Evolutionary conservation across 495 filamentous ascomycete species (phyloP).

Genomic region (Penicillium samsonianum): DNA sequence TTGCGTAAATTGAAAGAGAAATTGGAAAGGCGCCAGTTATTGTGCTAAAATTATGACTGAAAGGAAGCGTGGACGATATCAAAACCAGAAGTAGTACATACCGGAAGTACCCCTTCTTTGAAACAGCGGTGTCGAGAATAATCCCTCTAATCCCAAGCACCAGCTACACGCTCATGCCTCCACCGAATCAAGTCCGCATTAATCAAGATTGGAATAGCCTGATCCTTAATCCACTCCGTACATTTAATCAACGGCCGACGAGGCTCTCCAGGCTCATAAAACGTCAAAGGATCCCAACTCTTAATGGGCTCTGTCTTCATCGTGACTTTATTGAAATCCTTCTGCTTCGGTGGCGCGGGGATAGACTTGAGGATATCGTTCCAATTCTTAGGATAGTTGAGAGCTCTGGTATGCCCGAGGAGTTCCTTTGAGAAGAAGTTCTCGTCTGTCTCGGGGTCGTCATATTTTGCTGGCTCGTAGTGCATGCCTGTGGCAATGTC

Average conservation of each 20-base stretch:
- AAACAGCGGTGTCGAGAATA: no score
- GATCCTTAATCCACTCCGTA: constrained; percentile 33
- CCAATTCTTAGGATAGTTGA: constrained; percentile 17
- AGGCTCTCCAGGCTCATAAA: constrained; percentile 27
- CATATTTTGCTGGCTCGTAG: constrained; percentile 14
- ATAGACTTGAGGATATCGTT: constrained; percentile 6
- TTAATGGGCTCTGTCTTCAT: constrained; percentile 29
- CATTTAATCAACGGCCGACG: constrained; percentile 28
- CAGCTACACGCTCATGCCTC: not conserved
- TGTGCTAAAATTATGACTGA: not conserved
- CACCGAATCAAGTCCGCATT: constrained; percentile 17
- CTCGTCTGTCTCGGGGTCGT: constrained; percentile 18
- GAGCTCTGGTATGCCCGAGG: constrained; percentile 20
- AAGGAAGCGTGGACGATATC: not conserved
- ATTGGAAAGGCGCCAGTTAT: not conserved
- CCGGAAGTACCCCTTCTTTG: not conserved
- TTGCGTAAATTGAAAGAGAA: not conserved
- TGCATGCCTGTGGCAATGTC: constrained; percentile 34
- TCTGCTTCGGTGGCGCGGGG: constrained; percentile 23
- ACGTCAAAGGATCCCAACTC: constrained; percentile 19
- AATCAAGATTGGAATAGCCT: constrained; percentile 24
- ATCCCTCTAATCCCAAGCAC: not conserved
- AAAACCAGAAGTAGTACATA: not conserved
- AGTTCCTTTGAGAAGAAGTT: constrained; percentile 20
- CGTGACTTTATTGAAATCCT: constrained; percentile 26